phyloP scores from a whole-genome alignment of 306 rosid genomes.

The Abrus pulchellus region DNA sequence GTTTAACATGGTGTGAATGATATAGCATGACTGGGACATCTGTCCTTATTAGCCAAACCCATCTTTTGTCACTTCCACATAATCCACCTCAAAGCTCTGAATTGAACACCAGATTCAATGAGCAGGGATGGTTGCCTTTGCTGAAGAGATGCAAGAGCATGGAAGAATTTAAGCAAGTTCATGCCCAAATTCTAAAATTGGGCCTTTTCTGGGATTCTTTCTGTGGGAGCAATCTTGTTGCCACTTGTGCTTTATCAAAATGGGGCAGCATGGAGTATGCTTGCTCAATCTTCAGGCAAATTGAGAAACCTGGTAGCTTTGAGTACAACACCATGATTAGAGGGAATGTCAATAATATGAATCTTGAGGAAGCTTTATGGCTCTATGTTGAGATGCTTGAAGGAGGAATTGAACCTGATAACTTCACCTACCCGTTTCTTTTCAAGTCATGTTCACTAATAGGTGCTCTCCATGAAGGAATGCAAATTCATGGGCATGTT shows the following conservation, averaged over 20 bases:
- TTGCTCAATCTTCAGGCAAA: slow-evolving; percentile 75
- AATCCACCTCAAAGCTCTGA: slow-evolving; percentile 60
- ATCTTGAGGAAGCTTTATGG: slow-evolving; percentile 62
- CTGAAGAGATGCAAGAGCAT: slow-evolving; percentile 72
- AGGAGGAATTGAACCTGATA: slow-evolving; percentile 71
- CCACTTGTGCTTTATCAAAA: slow-evolving; percentile 74
- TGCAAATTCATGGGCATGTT: slow-evolving; percentile 73
- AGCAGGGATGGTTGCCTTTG: slow-evolving; percentile 64
- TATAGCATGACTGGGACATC: slow-evolving; percentile 77
- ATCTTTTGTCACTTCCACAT: slow-evolving; percentile 57
- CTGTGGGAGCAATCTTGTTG: slow-evolving; percentile 73
- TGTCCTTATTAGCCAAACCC: slow-evolving; percentile 74
- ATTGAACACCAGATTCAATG: slow-evolving; percentile 58
- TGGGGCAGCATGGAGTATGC: slow-evolving; percentile 96
- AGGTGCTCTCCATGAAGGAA: slow-evolving; percentile 62
- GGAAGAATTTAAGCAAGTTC: slow-evolving; percentile 80
- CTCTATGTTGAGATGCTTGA: slow-evolving; percentile 71
- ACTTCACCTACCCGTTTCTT: slow-evolving; percentile 75
- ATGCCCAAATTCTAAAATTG: slow-evolving; percentile 68
- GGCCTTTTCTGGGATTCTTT: slow-evolving; percentile 73
- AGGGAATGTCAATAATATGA: slow-evolving; percentile 62
- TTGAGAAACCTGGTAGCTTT: slow-evolving; percentile 75
- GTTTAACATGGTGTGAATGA: slow-evolving; percentile 63
- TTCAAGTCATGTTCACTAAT: slow-evolving; percentile 79
- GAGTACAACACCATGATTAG: slow-evolving; percentile 79